phyloP scores from a whole-genome alignment of 495 filamentous ascomycete genomes.

The Penicillium samsonianum region DNA sequence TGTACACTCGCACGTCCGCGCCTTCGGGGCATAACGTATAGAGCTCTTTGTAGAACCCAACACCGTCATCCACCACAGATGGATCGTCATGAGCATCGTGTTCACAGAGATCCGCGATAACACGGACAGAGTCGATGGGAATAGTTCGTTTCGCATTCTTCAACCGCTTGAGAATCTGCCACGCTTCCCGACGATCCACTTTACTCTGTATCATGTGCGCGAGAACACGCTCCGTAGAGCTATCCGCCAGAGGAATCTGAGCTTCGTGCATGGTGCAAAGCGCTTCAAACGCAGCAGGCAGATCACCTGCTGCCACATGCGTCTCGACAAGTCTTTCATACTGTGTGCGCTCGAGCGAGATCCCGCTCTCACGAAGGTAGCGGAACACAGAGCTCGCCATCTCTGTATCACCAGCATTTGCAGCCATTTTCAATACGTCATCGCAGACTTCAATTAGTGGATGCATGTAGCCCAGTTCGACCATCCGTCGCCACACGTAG shows the following conservation, averaged over 20 bases:
- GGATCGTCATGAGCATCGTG: constrained; percentile 30
- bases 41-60: constrained; percentile 71
- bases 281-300: constrained; percentile 58
- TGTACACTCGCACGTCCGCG: constrained; percentile 65
- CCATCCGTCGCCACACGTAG: constrained; percentile 63
- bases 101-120: constrained; percentile 38
- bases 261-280: constrained; percentile 69
- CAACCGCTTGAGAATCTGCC: constrained; percentile 56
- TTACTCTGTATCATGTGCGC: constrained; percentile 38
- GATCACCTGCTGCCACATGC: constrained; percentile 58
- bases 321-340: constrained; percentile 75
- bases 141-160: constrained; percentile 31
- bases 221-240: constrained; percentile 61
- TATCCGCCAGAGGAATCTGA: constrained; percentile 50
- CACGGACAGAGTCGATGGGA: constrained; percentile 34
- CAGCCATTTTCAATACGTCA: constrained; percentile 68
- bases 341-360: constrained; percentile 60
- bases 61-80: constrained; percentile 47
- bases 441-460: constrained; percentile 65
- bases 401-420: constrained; percentile 61
- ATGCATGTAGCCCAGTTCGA: constrained; percentile 59
- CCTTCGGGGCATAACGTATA: constrained; percentile 59
- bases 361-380: constrained; percentile 47
- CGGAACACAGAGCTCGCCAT: constrained; percentile 50
- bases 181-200: constrained; percentile 42